Evolutionary conservation across 2,329 filamentous ascomycete species (phyloP).

Genomic region (Aspergillus udagawae): DNA sequence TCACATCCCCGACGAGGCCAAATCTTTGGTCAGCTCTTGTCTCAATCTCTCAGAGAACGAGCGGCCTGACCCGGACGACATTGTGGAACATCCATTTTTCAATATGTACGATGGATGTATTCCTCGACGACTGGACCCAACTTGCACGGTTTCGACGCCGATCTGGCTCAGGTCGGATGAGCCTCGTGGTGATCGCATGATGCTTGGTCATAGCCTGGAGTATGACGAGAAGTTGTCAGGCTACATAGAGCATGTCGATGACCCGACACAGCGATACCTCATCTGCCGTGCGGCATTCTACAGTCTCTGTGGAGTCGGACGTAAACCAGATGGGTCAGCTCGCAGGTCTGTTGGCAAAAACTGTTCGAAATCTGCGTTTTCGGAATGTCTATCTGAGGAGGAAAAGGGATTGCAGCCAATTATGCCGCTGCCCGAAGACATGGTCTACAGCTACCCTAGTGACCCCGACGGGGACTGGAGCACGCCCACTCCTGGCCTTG

Average conservation of each 20-base stretch:
- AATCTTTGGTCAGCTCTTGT: slow-evolving; percentile 45
- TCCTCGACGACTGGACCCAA: slow-evolving; percentile 39
- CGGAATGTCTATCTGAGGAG: slow-evolving; percentile 46
- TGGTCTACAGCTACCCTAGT: slow-evolving; percentile 44
- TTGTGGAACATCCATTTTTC: slow-evolving; percentile 49
- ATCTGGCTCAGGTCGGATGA: slow-evolving; percentile 42
- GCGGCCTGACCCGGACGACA: slow-evolving; percentile 47
- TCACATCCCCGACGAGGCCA: slow-evolving; percentile 48
- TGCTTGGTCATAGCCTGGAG: slow-evolving; percentile 41
- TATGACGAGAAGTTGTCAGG: slow-evolving; percentile 36
- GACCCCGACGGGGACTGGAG: slow-evolving; percentile 42
- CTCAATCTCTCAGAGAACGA: slow-evolving; percentile 47
- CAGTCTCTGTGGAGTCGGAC: slow-evolving; percentile 43
- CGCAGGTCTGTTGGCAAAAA: slow-evolving; percentile 44
- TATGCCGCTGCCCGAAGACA: slow-evolving; percentile 43
- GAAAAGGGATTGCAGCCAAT: slow-evolving; percentile 42
- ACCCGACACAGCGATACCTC: slow-evolving; percentile 34
- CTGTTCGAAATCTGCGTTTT: slow-evolving; percentile 43
- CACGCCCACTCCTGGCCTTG: slow-evolving; percentile 17
- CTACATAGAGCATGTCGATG: slow-evolving; percentile 34
- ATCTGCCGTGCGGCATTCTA: slow-evolving; percentile 42
- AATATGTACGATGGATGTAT: slow-evolving; percentile 48
- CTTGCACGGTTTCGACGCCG: slow-evolving; percentile 37
- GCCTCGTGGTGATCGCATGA: slow-evolving; percentile 44
- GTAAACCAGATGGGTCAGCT: slow-evolving; percentile 37